These are phyloP conservation scores for Paraphaeosphaeria sporulosa DNA, from an alignment of 2,329 filamentous ascomycete species.

Conservation along the genomic window DNA sequence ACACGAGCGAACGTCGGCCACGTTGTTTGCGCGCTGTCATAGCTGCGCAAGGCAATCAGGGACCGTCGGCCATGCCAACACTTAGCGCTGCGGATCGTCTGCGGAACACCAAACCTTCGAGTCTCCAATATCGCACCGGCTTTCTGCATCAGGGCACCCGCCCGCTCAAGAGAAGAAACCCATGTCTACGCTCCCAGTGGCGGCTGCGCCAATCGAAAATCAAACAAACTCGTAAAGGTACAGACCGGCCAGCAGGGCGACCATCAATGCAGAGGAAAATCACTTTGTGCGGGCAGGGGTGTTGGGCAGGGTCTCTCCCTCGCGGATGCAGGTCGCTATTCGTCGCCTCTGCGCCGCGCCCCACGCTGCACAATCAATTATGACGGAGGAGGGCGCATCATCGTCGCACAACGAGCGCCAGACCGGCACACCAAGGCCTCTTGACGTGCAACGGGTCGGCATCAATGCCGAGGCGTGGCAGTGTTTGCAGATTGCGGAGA, in stretches of 20 bases:
- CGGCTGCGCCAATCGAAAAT: background rate
- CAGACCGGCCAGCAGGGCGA: background rate
- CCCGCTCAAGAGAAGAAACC: background rate
- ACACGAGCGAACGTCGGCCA: background rate
- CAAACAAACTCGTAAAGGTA: background rate
- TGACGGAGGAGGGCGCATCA: conserved; percentile 6
- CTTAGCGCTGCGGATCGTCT: conserved; percentile 10
- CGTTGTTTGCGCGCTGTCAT: background rate
- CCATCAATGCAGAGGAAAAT: background rate
- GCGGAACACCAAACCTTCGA: conserved; percentile 5
- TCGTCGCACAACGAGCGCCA: background rate
- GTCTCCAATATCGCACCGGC: conserved; percentile 6
- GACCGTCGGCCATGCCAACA: conserved; percentile 5
- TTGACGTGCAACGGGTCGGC: conserved; percentile 3
- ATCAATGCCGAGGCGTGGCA: background rate
- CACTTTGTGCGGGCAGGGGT: background rate
- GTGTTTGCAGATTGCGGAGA: conserved; percentile 1
- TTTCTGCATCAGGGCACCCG: conserved; percentile 4
- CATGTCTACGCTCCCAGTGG: background rate
- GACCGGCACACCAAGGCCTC: background rate
- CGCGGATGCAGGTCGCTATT: conserved; percentile 2
- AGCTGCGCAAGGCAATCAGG: background rate
- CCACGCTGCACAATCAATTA: conserved; percentile 1
- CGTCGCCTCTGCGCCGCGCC: background rate
- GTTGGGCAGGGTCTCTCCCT: too few species aligned